A percentile compares a stretch with the other conserved stretches of the same genome.
phyloP scores from a whole-genome alignment of 306 rosid genomes.

The Malus asiatica region DNA sequence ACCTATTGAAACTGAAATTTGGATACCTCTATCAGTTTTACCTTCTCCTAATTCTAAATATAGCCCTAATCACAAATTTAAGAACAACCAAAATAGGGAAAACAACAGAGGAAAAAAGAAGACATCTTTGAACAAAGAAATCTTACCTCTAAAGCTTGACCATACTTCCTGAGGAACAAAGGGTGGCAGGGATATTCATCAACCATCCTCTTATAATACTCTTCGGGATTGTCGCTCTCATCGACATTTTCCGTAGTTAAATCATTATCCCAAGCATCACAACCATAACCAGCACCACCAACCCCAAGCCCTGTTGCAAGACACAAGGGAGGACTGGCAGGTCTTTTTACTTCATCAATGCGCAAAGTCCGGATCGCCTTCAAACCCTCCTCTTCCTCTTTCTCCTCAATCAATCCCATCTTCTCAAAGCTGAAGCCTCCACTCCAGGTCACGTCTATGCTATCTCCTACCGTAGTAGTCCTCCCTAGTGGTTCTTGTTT shows the following conservation, averaged over 20 bases:
- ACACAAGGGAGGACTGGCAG: conserved; percentile 58
- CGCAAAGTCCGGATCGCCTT: conserved; percentile 17
- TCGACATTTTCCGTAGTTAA: conserved; percentile 23
- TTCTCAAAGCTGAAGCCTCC: conserved; percentile 44
- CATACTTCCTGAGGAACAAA: conserved; percentile 58
- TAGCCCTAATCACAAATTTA: not conserved
- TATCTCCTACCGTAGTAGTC: conserved; percentile 21
- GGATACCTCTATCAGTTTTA: not conserved
- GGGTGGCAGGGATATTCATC: conserved; percentile 57
- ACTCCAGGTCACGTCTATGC: conserved; percentile 13
- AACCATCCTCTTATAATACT: conserved; percentile 46
- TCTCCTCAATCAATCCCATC: conserved; percentile 62
- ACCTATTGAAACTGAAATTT: not conserved
- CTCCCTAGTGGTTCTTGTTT: conserved; percentile 25
- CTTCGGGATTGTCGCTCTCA: conserved; percentile 37
- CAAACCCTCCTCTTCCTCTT: conserved; percentile 29
- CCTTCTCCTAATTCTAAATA: not conserved
- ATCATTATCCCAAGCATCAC: conserved; percentile 16
- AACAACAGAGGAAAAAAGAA: not conserved
- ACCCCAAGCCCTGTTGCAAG: conserved; percentile 64
- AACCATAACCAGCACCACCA: conserved; percentile 26
- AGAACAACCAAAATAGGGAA: not conserved
- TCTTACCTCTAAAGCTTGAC: conserved; percentile 56
- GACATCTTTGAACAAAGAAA: not conserved
- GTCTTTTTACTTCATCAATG: conserved; percentile 27